Evolutionary conservation across 192 early-diverging fungal genomes (phyloP).

Genomic region (Rhizoclosmatium sp.): DNA sequence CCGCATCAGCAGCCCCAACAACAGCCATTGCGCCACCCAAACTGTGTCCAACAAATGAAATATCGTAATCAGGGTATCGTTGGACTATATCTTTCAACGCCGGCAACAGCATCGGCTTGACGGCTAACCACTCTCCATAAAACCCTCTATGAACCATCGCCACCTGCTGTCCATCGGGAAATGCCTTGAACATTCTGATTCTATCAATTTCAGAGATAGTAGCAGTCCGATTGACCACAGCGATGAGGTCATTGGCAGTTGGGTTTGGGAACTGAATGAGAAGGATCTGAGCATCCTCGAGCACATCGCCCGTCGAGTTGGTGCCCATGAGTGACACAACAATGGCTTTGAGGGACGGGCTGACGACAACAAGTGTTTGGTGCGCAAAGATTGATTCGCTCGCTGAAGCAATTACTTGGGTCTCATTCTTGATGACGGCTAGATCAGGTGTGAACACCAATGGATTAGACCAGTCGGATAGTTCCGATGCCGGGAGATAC

Average conservation of each 20-base stretch:
- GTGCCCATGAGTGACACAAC: slow-evolving; percentile 44
- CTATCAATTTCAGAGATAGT: background rate
- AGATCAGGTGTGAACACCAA: background rate
- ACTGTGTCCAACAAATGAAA: slow-evolving; percentile 43
- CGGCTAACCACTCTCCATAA: background rate
- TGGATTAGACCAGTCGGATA: background rate
- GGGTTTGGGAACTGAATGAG: background rate
- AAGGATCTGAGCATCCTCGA: slow-evolving; percentile 18
- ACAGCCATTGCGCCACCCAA: slow-evolving; percentile 44
- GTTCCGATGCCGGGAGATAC: background rate
- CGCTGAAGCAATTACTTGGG: background rate
- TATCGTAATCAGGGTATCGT: slow-evolving; percentile 15
- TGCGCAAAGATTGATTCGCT: background rate
- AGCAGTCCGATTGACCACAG: too few relatives aligned
- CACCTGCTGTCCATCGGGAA: background rate
- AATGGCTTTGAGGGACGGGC: slow-evolving; percentile 31
- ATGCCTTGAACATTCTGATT: background rate
- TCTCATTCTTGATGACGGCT: background rate
- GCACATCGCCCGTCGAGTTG: background rate
- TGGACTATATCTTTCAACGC: background rate
- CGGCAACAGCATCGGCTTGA: background rate
- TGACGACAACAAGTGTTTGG: slow-evolving; percentile 23
- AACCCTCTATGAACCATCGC: slow-evolving; percentile 47
- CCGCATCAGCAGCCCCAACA: slow-evolving; percentile 40
- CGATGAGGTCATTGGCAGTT: background rate